Percentiles rank a stretch among this genome's conserved stretches.
Evolutionary conservation across 208 protist species (phyloP).

Genomic region (Leishmania tarentolae): DNA sequence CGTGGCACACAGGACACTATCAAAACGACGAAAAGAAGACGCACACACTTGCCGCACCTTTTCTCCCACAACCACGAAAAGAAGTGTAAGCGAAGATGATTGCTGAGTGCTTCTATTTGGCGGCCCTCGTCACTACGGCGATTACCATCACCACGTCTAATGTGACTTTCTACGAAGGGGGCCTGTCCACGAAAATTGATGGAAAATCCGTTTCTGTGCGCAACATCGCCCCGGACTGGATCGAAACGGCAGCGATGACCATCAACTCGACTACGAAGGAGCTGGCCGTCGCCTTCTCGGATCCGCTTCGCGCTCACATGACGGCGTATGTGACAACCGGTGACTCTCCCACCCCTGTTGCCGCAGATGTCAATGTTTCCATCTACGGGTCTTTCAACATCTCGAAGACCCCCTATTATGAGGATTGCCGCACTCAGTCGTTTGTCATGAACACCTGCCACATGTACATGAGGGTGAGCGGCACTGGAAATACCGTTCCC

Average conservation of each 20-base stretch:
- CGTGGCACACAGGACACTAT: not conserved
- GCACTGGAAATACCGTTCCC: not conserved
- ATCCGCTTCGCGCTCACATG: constrained; percentile 3
- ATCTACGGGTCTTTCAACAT: constrained; percentile 8
- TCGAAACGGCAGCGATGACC: not conserved
- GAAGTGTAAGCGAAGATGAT: not conserved
- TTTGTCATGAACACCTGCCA: constrained; percentile 7
- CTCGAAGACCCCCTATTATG: not conserved
- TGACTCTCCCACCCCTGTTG: not conserved
- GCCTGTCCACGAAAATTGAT: not conserved
- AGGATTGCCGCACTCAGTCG: constrained; percentile 4
- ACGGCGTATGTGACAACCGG: not conserved
- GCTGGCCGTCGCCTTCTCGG: not conserved
- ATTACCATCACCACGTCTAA: constrained; percentile 11
- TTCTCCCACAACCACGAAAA: not conserved
- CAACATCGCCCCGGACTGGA: not conserved
- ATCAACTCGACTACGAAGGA: constrained; percentile 10
- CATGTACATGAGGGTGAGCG: not conserved
- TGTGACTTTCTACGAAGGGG: constrained; percentile 8
- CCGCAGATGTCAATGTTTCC: not conserved
- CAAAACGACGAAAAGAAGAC: too few species aligned
- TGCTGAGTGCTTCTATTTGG: constrained; percentile 18
- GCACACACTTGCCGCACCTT: not conserved
- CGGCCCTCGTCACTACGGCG: constrained; percentile 13
- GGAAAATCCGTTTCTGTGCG: not conserved